Conservation (phyloP, 176 grass and related monocot species). For the Areca catechu region DNA sequence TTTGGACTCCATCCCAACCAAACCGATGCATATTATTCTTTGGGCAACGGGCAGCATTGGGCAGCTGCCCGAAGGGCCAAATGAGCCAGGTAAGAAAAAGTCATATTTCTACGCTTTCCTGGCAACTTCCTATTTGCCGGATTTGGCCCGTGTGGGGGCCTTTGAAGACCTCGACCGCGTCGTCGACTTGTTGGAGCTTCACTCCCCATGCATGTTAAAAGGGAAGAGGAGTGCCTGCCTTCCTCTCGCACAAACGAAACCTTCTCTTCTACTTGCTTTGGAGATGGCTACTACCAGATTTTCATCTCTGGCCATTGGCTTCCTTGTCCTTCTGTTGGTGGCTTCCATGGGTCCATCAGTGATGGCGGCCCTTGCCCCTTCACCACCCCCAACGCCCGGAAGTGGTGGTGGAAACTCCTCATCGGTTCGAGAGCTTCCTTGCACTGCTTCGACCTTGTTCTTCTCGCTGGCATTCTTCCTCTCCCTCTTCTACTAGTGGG, state of each 20-base stretch:
- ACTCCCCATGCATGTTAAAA: too few species aligned
- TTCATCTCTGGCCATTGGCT: not conserved
- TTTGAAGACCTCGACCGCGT: too few species aligned
- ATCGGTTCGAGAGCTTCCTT: conserved; percentile 9
- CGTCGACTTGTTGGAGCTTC: too few species aligned
- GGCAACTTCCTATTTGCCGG: too few species aligned
- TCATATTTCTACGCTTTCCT: too few species aligned
- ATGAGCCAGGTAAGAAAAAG: too few species aligned
- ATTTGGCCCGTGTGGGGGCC: too few species aligned
- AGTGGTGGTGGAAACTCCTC: conserved; percentile 1
- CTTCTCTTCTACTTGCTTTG: not conserved
- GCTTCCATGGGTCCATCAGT: not conserved
- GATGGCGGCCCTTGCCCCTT: not conserved
- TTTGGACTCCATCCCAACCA: too few species aligned
- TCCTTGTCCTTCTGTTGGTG: not conserved
- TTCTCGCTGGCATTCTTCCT: not conserved
- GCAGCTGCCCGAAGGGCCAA: too few species aligned
- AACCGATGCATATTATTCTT: too few species aligned
- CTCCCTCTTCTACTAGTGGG: conserved; percentile 25
- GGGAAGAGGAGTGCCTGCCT: too few species aligned
- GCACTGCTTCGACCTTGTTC: not conserved
- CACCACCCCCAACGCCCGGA: conserved; percentile 7
- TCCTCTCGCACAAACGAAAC: not conserved
- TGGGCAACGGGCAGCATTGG: too few species aligned
- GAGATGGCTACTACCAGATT: not conserved